A percentile compares a stretch with the other conserved stretches of the same genome.
Conservation (phyloP, 441 rosid genomes). For the Biscutella laevigata region DNA sequence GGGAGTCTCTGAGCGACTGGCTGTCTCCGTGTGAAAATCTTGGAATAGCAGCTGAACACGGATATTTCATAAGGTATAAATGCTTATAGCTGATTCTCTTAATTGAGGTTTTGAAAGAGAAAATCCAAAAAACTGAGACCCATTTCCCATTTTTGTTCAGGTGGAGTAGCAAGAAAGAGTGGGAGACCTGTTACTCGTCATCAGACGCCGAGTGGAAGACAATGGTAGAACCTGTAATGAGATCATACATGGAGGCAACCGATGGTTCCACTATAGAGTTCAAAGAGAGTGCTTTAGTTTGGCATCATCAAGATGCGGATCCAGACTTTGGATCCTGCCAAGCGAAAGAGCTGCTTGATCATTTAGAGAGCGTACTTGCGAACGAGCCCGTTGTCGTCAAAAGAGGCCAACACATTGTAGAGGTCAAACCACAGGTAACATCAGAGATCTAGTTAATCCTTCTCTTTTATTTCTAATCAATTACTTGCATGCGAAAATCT, state of each 20-base stretch:
- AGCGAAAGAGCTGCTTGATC: slow-evolving; percentile 52
- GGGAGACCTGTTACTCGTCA: slow-evolving; percentile 36
- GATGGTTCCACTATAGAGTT: slow-evolving; percentile 51
- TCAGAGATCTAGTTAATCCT: background rate
- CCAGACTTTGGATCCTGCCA: slow-evolving; percentile 50
- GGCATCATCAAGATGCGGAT: slow-evolving; percentile 56
- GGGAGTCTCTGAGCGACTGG: slow-evolving; percentile 38
- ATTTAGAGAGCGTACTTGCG: slow-evolving; percentile 47
- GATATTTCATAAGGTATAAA: slow-evolving; percentile 43
- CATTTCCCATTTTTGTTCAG: slow-evolving; percentile 19
- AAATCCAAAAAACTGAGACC: background rate
- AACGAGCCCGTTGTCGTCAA: slow-evolving; percentile 50
- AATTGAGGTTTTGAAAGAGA: background rate
- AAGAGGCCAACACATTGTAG: slow-evolving; percentile 49
- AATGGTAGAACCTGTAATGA: slow-evolving; percentile 44
- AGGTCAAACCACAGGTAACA: slow-evolving; percentile 50
- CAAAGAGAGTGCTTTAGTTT: slow-evolving; percentile 53
- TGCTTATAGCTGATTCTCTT: background rate
- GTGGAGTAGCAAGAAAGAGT: slow-evolving; percentile 30
- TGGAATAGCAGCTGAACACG: slow-evolving; percentile 59
- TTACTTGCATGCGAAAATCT: background rate
- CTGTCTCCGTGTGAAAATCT: slow-evolving; percentile 37
- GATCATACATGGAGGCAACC: slow-evolving; percentile 47
- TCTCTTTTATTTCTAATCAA: background rate
- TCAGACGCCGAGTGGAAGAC: slow-evolving; percentile 39